Conservation (phyloP, 2,329 filamentous ascomycete genomes). For the Penicillium sp. region DNA sequence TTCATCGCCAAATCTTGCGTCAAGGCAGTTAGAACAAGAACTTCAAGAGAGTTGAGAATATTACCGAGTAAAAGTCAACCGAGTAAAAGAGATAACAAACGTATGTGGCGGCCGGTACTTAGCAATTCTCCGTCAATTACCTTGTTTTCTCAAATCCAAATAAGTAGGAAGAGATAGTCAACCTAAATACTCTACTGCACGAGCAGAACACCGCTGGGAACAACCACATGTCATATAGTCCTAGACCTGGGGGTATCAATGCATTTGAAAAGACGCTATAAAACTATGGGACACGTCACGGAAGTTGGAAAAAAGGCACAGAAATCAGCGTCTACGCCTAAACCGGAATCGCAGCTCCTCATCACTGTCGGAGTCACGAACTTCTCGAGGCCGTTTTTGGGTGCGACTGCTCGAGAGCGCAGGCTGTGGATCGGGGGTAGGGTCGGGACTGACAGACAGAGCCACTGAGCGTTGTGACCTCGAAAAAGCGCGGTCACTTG, state of each 20-base stretch:
- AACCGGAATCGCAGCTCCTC: conserved; percentile 59
- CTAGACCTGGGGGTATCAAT: conserved; percentile 13
- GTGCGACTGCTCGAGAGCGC: conserved; percentile 16
- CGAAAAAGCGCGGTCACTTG: conserved; percentile 3
- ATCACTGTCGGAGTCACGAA: conserved; percentile 55
- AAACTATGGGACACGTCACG: background rate
- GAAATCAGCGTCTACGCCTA: conserved; percentile 42
- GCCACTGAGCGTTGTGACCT: conserved; percentile 10
- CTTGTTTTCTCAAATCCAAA: no score
- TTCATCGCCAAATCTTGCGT: no score
- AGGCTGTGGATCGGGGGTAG: conserved; percentile 19
- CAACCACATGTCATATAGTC: no score
- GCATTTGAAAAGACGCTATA: conserved; percentile 5
- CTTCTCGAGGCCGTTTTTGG: conserved; percentile 37
- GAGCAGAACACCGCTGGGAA: no score
- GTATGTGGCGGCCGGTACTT: no score
- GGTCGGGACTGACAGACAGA: conserved; percentile 17
- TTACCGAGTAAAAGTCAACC: no score
- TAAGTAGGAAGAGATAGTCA: no score
- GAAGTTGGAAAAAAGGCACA: background rate
- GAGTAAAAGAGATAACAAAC: no score
- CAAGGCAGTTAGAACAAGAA: no score
- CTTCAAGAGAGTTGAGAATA: no score
- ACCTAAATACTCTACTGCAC: no score
- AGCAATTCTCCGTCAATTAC: no score